Evolutionary conservation across 1,139 yeast genomes (phyloP).

Genomic region (Casaregolazyma suthepensis): DNA sequence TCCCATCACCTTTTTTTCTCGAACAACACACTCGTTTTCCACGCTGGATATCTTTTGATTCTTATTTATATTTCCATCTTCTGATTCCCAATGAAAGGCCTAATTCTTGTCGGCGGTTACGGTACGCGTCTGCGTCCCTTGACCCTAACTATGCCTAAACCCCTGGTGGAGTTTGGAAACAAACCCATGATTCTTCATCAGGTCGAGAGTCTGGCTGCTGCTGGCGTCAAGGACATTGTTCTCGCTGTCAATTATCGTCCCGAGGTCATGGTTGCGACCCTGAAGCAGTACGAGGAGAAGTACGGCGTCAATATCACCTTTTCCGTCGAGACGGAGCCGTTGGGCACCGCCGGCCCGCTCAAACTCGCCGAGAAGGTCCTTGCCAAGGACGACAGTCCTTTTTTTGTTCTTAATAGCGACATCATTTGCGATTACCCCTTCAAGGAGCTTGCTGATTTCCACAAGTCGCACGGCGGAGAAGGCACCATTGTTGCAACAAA

Average conservation of each 20-base stretch:
- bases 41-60: not conserved
- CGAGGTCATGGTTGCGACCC: constrained; percentile 95
- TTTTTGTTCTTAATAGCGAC: constrained; percentile 96
- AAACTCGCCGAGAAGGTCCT: constrained; percentile 93
- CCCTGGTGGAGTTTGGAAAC: constrained; percentile 97
- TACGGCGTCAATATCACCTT: constrained; percentile 94
- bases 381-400: constrained; percentile 92
- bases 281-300: constrained; percentile 88
- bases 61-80: not conserved
- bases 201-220: constrained; percentile 95
- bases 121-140: constrained; percentile 99
- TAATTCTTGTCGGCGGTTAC: constrained; percentile 98
- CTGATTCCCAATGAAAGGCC: constrained; percentile 70
- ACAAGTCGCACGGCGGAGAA: constrained; percentile 90
- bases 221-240: constrained; percentile 98
- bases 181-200: constrained; percentile 87
- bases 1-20: not conserved
- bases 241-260: constrained; percentile 99
- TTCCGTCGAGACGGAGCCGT: constrained; percentile 98
- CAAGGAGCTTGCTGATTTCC: constrained; percentile 86
- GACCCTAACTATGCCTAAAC: constrained; percentile 95
- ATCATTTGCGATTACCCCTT: constrained; percentile 99
- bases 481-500: constrained; percentile 99
- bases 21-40: not conserved
- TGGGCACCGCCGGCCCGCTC: constrained; percentile 99